These are phyloP conservation scores for Helichrysum umbraculigerum DNA, from an alignment of 129 eudicot species.

Conservation along the genomic window DNA sequence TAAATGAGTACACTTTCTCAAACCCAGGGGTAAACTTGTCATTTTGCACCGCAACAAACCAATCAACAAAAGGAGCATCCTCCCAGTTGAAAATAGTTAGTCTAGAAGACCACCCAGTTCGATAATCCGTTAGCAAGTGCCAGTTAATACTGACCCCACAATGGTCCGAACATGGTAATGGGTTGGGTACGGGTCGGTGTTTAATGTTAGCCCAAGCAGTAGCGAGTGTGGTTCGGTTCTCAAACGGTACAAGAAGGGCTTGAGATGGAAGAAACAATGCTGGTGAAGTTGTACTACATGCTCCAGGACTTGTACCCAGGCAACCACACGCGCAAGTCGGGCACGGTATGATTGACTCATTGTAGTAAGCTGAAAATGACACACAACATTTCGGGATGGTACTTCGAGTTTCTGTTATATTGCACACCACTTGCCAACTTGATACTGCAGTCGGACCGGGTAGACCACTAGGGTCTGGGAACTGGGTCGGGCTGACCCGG, in stretches of 20 bases:
- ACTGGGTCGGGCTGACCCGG: slow-evolving; percentile 69
- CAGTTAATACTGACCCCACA: slow-evolving; percentile 85
- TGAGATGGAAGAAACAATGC: slow-evolving; percentile 78
- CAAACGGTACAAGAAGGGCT: slow-evolving; percentile 75
- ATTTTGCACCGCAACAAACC: slow-evolving; percentile 76
- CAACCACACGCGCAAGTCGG: slow-evolving; percentile 86
- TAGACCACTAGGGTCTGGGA: slow-evolving; percentile 46
- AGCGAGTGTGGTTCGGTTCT: slow-evolving; percentile 54
- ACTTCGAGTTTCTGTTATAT: slow-evolving; percentile 59
- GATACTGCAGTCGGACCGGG: slow-evolving; percentile 51
- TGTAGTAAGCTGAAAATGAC: slow-evolving; percentile 75
- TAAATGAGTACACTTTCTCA: slow-evolving; percentile 64
- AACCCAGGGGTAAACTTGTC: slow-evolving; percentile 54
- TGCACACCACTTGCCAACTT: slow-evolving; percentile 93
- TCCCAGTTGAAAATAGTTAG: slow-evolving; percentile 85
- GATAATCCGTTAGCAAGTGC: slow-evolving; percentile 66
- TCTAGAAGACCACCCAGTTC: slow-evolving; percentile 79
- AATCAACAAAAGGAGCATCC: slow-evolving; percentile 55
- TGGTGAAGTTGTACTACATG: slow-evolving; percentile 56
- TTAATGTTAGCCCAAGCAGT: slow-evolving; percentile 71
- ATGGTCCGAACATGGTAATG: slow-evolving; percentile 69
- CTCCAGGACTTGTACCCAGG: slow-evolving; percentile 31
- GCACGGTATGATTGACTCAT: slow-evolving; percentile 79
- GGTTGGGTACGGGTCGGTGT: slow-evolving; percentile 54
- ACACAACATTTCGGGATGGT: slow-evolving; percentile 71